Evolutionary conservation across 371 early-diverging fungal genomes (phyloP).

Genomic region (Mucor mucedo): DNA sequence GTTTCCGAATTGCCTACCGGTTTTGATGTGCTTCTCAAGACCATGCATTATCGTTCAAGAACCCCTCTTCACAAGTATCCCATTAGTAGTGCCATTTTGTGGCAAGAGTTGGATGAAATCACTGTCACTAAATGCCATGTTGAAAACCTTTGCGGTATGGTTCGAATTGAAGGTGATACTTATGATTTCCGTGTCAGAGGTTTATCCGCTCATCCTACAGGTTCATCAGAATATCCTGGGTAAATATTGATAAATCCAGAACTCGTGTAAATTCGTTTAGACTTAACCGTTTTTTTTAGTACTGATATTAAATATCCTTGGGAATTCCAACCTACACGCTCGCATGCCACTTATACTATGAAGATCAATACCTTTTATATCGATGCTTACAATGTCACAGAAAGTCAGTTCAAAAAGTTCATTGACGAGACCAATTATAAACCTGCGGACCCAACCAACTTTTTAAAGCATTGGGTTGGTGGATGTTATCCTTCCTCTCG

Average conservation of each 20-base stretch:
- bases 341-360: slow-evolving; percentile 27
- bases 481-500: slow-evolving; percentile 31
- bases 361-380: slow-evolving; percentile 36
- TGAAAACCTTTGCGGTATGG: slow-evolving; percentile 31
- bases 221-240: slow-evolving; percentile 21
- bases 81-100: slow-evolving; percentile 26
- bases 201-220: slow-evolving; percentile 11
- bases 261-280: background rate
- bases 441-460: slow-evolving; percentile 34
- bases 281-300: background rate
- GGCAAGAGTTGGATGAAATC: slow-evolving; percentile 37
- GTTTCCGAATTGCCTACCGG: slow-evolving; percentile 19
- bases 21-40: slow-evolving; percentile 23
- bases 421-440: slow-evolving; percentile 31
- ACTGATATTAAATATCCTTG: slow-evolving; percentile 37
- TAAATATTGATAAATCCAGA: background rate
- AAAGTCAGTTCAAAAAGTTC: slow-evolving; percentile 35
- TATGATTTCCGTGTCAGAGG: slow-evolving; percentile 31
- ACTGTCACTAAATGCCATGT: slow-evolving; percentile 16
- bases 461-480: slow-evolving; percentile 37
- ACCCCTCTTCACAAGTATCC: slow-evolving; percentile 22
- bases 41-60: slow-evolving; percentile 17
- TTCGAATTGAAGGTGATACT: slow-evolving; percentile 34
- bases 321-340: slow-evolving; percentile 31
- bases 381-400: slow-evolving; percentile 36